These are phyloP conservation scores for Acanthamoeba quina DNA, from an alignment of 208 protist genomes.

Conservation along the genomic window DNA sequence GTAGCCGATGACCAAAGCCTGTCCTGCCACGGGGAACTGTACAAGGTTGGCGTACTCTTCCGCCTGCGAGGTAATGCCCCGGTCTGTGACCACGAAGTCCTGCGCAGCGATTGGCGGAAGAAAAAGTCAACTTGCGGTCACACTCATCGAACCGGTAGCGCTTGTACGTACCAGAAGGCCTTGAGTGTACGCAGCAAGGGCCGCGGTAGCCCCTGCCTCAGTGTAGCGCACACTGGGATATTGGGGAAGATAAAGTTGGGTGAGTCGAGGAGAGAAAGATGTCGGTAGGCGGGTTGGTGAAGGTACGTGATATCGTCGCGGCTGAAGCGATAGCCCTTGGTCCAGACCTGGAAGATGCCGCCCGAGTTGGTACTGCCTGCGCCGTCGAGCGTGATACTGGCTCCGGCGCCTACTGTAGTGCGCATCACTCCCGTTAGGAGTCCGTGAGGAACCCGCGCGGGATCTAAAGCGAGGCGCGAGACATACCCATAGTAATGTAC, in stretches of 20 bases:
- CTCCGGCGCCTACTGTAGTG: not conserved
- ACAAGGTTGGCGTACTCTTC: not conserved
- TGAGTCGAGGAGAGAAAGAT: not conserved
- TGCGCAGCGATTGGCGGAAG: not conserved
- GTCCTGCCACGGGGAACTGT: conserved; percentile 5
- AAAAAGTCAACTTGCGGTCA: not conserved
- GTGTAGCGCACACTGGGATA: not conserved
- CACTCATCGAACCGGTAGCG: not conserved
- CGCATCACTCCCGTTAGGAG: not conserved
- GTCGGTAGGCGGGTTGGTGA: not conserved
- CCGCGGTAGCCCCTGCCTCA: not conserved
- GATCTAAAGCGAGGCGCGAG: too few relatives aligned
- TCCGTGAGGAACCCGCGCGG: not conserved
- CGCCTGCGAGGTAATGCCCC: not conserved
- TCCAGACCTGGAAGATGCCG: not conserved
- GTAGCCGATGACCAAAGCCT: conserved; percentile 37
- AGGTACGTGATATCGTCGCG: conserved; percentile 31
- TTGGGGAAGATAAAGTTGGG: not conserved
- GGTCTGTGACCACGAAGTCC: not conserved
- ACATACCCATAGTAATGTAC: too few relatives aligned
- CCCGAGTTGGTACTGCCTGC: conserved; percentile 27
- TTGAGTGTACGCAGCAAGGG: not conserved
- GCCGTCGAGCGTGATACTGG: not conserved
- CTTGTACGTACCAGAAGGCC: not conserved
- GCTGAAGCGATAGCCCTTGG: not conserved